Conservation (phyloP, 371 early-diverging fungal genomes). For the Mortierella sp. region DNA sequence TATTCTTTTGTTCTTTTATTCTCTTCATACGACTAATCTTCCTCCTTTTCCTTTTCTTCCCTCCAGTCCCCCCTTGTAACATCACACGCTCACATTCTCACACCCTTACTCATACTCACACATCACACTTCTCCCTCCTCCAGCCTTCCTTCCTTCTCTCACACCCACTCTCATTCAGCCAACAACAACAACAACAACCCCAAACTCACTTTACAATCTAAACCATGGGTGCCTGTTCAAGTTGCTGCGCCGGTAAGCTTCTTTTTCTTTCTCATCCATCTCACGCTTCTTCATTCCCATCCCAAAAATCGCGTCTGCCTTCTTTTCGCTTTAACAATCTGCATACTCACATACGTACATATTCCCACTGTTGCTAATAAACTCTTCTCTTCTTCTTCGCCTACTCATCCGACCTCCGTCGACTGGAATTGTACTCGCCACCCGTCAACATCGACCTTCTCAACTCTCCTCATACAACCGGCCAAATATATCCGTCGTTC, state of each 20-base stretch:
- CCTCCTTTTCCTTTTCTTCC: not conserved
- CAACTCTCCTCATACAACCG: not conserved
- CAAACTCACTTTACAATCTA: conserved; percentile 5
- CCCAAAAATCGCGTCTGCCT: not conserved
- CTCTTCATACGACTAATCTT: conserved; percentile 10
- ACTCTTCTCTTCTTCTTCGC: not conserved
- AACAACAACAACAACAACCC: not conserved
- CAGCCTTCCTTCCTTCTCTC: not conserved
- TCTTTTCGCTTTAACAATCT: not conserved
- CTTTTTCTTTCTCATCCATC: not conserved
- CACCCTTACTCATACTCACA: not conserved
- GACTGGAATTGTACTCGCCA: not conserved
- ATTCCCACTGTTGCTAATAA: conserved; percentile 20
- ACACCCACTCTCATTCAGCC: not conserved
- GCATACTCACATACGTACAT: not conserved
- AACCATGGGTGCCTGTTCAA: conserved; percentile 57
- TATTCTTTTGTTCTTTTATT: not conserved
- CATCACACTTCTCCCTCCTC: not conserved
- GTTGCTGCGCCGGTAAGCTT: conserved; percentile 54
- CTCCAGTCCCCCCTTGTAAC: not conserved
- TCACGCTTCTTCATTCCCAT: not conserved
- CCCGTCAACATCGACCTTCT: not conserved
- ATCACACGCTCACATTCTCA: not conserved
- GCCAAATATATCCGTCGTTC: not conserved
- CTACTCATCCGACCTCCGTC: not conserved